Evolutionary conservation across 1,284 basidiomycete genomes (phyloP).

Genomic region (Takashimella koratensis): DNA sequence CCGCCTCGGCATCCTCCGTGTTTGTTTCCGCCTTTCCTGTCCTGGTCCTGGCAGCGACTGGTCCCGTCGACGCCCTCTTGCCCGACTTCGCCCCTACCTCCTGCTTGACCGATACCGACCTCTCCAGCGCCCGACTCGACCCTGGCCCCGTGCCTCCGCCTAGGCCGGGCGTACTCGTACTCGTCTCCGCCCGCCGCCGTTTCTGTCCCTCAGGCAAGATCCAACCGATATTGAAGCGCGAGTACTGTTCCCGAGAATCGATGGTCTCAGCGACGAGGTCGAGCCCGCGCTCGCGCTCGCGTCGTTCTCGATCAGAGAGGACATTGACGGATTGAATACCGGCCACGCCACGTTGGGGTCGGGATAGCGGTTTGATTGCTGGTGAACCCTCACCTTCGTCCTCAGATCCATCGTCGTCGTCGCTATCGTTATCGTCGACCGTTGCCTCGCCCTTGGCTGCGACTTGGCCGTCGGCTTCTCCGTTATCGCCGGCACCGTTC

Average conservation of each 20-base stretch:
- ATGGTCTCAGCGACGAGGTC: conserved; percentile 61
- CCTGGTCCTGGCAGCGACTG: conserved; percentile 1
- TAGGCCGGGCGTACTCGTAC: too few species aligned
- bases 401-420: conserved; percentile 9
- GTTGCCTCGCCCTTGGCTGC: background rate
- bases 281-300: conserved; percentile 34
- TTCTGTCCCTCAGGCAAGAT: conserved; percentile 72
- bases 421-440: conserved; percentile 42
- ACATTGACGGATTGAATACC: conserved; percentile 31
- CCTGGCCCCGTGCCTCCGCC: too few species aligned
- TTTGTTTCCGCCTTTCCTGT: conserved; percentile 10
- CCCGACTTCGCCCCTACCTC: background rate
- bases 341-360: conserved; percentile 36
- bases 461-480: too few species aligned
- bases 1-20: conserved; percentile 2
- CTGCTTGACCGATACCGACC: background rate
- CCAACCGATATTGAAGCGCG: conserved; percentile 82
- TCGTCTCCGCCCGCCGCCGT: conserved; percentile 54
- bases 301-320: conserved; percentile 48
- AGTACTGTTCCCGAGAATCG: conserved; percentile 69
- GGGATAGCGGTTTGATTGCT: conserved; percentile 6
- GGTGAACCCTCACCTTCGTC: background rate
- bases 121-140: background rate
- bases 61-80: too few species aligned
- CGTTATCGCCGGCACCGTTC: too few species aligned